Percentiles rank a stretch among this genome's conserved stretches.
These are phyloP conservation scores for Trichoderma lentiforme DNA, from an alignment of 2,329 filamentous ascomycete species.

Conservation along the genomic window DNA sequence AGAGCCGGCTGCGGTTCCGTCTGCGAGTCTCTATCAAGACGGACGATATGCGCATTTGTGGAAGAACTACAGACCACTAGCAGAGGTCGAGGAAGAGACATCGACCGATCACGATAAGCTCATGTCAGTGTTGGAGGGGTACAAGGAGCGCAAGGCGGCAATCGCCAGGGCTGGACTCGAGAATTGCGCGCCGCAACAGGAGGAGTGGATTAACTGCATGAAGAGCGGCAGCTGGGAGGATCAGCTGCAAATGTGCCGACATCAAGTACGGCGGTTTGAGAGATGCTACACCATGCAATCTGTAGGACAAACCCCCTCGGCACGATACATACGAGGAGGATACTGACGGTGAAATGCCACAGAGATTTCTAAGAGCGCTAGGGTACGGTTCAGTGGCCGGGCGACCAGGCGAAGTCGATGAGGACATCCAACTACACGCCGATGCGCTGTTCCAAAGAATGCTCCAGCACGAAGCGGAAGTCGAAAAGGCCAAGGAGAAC, in stretches of 20 bases:
- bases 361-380: slow-evolving; percentile 85
- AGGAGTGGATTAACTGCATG: slow-evolving; percentile 81
- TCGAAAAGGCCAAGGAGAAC: slow-evolving; percentile 65
- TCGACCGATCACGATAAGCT: slow-evolving; percentile 79
- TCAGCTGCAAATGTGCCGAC: slow-evolving; percentile 74
- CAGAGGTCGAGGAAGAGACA: slow-evolving; percentile 63
- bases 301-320: slow-evolving; percentile 42
- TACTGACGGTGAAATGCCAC: neutral
- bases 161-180: slow-evolving; percentile 83
- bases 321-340: neutral
- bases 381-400: slow-evolving; percentile 74
- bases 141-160: slow-evolving; percentile 74
- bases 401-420: slow-evolving; percentile 65
- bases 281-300: slow-evolving; percentile 87
- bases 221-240: slow-evolving; percentile 64
- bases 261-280: slow-evolving; percentile 74
- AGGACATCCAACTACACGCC: slow-evolving; percentile 93
- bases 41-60: slow-evolving; percentile 79
- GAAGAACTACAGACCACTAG: slow-evolving; percentile 80
- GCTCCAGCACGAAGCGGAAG: slow-evolving; percentile 72
- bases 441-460: slow-evolving; percentile 87
- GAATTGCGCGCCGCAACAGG: slow-evolving; percentile 87
- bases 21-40: slow-evolving; percentile 54
- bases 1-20: slow-evolving; percentile 38
- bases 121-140: slow-evolving; percentile 74